phyloP scores from a whole-genome alignment of 257 asterid genomes.

The Solanum lycopersicoides region DNA sequence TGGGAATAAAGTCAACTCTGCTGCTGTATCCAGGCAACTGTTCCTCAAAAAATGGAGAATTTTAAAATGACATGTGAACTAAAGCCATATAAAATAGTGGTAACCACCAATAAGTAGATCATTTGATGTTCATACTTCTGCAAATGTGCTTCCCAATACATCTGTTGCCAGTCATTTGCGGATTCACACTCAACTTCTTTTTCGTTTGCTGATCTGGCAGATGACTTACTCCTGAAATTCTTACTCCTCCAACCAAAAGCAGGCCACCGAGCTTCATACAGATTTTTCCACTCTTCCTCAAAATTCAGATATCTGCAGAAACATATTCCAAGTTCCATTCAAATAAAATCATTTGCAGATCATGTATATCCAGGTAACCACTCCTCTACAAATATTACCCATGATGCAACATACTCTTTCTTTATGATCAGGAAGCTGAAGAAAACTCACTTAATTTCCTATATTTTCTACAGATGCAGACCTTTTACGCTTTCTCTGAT shows the following conservation, averaged over 20 bases:
- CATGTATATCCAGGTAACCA: not conserved
- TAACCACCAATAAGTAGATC: not conserved
- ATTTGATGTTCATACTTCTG: slow-evolving; percentile 46
- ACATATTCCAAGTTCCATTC: not conserved
- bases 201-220: slow-evolving; percentile 18
- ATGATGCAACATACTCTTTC: not conserved
- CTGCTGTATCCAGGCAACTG: slow-evolving; percentile 82
- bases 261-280: slow-evolving; percentile 69
- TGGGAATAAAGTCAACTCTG: slow-evolving; percentile 74
- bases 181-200: slow-evolving; percentile 23
- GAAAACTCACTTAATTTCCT: slow-evolving; percentile 5
- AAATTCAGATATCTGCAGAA: slow-evolving; percentile 34
- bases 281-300: slow-evolving; percentile 48
- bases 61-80: not conserved
- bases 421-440: not conserved
- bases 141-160: slow-evolving; percentile 81
- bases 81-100: not conserved
- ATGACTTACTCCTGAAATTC: slow-evolving; percentile 13
- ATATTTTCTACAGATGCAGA: slow-evolving; percentile 10
- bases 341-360: slow-evolving; percentile 6
- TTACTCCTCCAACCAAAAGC: slow-evolving; percentile 11
- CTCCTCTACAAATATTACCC: not conserved
- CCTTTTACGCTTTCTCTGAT: slow-evolving; percentile 78
- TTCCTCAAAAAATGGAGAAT: slow-evolving; percentile 10
- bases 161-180: slow-evolving; percentile 55